Percentiles rank a stretch among this genome's conserved stretches.
Evolutionary conservation across 2,329 filamentous ascomycete species (phyloP).

Genomic region (Colletotrichum sp.): DNA sequence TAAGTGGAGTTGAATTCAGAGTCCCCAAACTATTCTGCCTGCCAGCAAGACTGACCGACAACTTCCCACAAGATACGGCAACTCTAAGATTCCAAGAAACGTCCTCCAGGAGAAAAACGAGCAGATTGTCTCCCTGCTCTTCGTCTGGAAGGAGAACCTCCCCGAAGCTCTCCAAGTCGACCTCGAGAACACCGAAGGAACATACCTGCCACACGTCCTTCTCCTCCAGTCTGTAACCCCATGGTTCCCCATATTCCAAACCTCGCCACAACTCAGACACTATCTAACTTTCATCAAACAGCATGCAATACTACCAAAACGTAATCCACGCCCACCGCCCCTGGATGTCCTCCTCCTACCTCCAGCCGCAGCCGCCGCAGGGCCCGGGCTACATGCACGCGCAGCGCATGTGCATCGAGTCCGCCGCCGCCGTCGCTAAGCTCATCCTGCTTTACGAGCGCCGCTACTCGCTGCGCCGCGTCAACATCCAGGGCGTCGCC

Average conservation of each 20-base stretch:
- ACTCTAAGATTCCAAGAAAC: slow-evolving; percentile 10
- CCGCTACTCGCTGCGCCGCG: slow-evolving; percentile 19
- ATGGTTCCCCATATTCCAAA: neutral
- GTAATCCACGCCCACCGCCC: slow-evolving; percentile 28
- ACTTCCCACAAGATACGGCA: slow-evolving; percentile 20
- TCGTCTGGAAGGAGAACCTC: slow-evolving; percentile 25
- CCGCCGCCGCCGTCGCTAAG: slow-evolving; percentile 23
- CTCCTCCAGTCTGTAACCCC: slow-evolving; percentile 24
- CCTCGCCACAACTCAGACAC: neutral
- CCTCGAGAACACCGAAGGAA: slow-evolving; percentile 15
- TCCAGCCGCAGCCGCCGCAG: slow-evolving; percentile 21
- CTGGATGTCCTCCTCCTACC: slow-evolving; percentile 29
- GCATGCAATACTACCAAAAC: slow-evolving; percentile 32
- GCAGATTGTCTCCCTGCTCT: slow-evolving; percentile 8
- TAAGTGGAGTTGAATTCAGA: neutral
- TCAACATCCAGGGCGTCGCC: slow-evolving; percentile 27
- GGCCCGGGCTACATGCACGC: slow-evolving; percentile 27
- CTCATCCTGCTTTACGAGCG: slow-evolving; percentile 23
- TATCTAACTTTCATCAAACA: neutral
- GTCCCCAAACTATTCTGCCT: neutral
- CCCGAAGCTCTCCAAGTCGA: slow-evolving; percentile 23
- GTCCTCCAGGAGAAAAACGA: slow-evolving; percentile 25
- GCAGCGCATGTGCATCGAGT: slow-evolving; percentile 25
- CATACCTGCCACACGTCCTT: slow-evolving; percentile 27
- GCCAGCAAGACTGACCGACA: neutral